These are phyloP conservation scores for Blastomyces percursus DNA, from an alignment of 2,329 filamentous ascomycete genomes.

Conservation along the genomic window DNA sequence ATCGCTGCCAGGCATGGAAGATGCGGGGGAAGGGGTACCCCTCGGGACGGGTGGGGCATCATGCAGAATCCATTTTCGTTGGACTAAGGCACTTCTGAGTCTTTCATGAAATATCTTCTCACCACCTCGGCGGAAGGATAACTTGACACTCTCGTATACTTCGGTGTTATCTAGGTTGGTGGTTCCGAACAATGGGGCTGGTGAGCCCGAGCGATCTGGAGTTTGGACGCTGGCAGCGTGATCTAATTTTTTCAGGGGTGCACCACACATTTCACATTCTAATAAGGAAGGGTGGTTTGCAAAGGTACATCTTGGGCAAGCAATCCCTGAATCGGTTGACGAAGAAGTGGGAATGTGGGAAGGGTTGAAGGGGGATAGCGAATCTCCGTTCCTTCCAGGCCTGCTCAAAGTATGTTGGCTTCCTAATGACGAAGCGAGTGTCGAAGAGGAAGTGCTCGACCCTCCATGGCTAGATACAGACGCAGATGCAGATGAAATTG, in stretches of 20 bases:
- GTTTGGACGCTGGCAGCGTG: conserved; percentile 19
- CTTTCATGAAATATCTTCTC: conserved; percentile 85
- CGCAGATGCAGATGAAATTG: conserved; percentile 63
- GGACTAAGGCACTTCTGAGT: conserved; percentile 74
- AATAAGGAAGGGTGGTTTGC: conserved; percentile 78
- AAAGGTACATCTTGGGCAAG: conserved; percentile 84
- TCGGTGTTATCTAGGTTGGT: conserved; percentile 43
- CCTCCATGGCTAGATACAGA: conserved; percentile 46
- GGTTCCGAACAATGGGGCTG: conserved; percentile 55
- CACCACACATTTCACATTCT: conserved; percentile 85
- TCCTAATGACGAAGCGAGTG: conserved; percentile 1
- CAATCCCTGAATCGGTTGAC: neutral
- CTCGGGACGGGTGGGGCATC: conserved; percentile 79
- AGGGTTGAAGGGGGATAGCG: neutral
- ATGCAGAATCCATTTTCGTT: conserved; percentile 90
- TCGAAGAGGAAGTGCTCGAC: conserved; percentile 9
- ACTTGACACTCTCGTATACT: conserved; percentile 65
- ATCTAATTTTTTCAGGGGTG: conserved; percentile 53
- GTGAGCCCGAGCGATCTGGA: conserved; percentile 55
- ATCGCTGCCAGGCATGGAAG: conserved; percentile 18
- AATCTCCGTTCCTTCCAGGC: neutral
- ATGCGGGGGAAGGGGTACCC: conserved; percentile 31
- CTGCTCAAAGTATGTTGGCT: conserved; percentile 1
- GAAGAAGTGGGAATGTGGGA: neutral
- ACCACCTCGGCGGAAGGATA: conserved; percentile 83